Conservation (phyloP, 2,329 filamentous ascomycete species). For the Didymella exigua region DNA sequence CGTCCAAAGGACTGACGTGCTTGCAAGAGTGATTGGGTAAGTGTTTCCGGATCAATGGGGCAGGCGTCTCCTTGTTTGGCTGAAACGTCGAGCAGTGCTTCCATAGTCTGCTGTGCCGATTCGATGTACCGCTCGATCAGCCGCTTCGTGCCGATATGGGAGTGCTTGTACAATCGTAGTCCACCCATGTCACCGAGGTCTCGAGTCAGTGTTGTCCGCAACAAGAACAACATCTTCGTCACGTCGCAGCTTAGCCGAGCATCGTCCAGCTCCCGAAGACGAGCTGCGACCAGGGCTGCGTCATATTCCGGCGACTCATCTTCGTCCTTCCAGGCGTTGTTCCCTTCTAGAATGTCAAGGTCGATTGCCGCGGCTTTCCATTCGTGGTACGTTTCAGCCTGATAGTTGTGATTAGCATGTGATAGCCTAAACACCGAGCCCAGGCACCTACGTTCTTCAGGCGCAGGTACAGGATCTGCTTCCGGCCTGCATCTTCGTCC, state of each 20-base stretch:
- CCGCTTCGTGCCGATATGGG: constrained; percentile 82
- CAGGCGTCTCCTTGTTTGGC: constrained; percentile 55
- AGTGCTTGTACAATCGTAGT: constrained; percentile 79
- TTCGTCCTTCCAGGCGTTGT: constrained; percentile 80
- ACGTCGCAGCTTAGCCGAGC: constrained; percentile 75
- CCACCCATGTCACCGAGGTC: constrained; percentile 88
- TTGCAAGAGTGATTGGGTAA: constrained; percentile 72
- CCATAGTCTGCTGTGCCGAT: constrained; percentile 75
- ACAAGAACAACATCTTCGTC: constrained; percentile 75
- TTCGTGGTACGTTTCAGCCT: constrained; percentile 72
- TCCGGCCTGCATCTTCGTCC: constrained; percentile 44
- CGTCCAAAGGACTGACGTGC: constrained; percentile 83
- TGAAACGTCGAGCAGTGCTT: constrained; percentile 69
- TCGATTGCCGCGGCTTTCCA: constrained; percentile 79
- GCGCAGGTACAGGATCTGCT: constrained; percentile 66
- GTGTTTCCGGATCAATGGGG: constrained; percentile 62
- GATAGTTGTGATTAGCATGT: constrained; percentile 32
- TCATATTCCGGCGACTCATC: constrained; percentile 73
- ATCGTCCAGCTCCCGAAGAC: constrained; percentile 75
- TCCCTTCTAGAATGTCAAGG: constrained; percentile 79
- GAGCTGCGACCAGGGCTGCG: constrained; percentile 68
- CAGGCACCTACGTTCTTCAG: constrained; percentile 66
- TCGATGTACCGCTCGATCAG: constrained; percentile 87
- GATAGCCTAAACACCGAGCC: constrained; percentile 25
- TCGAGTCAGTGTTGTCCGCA: constrained; percentile 79